Base-by-base conservation (phyloP, 2,329 filamentous ascomycete species). In the Sporothrix euskadiensis region DNA sequence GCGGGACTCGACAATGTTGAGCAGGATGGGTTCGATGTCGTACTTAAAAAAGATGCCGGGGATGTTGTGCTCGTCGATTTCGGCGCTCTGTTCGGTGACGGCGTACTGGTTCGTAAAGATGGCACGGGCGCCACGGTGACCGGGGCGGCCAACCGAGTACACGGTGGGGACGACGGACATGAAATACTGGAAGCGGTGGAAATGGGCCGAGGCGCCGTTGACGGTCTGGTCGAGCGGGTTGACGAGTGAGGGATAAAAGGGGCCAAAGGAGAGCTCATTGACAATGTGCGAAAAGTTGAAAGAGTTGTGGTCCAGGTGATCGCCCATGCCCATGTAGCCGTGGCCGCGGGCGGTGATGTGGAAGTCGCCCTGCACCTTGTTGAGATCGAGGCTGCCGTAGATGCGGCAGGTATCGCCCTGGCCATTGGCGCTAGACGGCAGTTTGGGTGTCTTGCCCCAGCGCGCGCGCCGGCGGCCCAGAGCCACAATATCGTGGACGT, bases 221-320 rank as follows among this genome's bases (percentile, higher is more conserved):
- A 94, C 89, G 61, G 96, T 98, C 77, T 91, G 91, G 84, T 98
- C 96, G 79, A 99, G 92, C 0, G 96, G 96, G 84, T 99, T 99
- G 79, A 92, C 88, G 72, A 99, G 90, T 35, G 91, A 93, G 0
- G 96, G 95, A 84, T 98, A 98, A 84, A 94, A 97, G n/a, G 94
- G 91, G 4, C 96, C 96, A 82, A 97, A 99, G 74, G 94, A 98
- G 78, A 99, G 89, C 82, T 99, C 96, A 78, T 92, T 94, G 84
- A 99, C 90, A 81, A 97, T 91, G 84, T 99, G 96, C 44, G 94
- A 95, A 87, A 99, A 99, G 87, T 99, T 98, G 88, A 99, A 98
- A 30, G 87, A 93, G 56, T 81, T 85, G 81, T 98, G 95, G 78
- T 97, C 92, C 76, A 98, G 83, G 84, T 98, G 94, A 54, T 84